phyloP scores from a whole-genome alignment of 2,329 filamentous ascomycete species.

The Juglanconis juglandina region DNA sequence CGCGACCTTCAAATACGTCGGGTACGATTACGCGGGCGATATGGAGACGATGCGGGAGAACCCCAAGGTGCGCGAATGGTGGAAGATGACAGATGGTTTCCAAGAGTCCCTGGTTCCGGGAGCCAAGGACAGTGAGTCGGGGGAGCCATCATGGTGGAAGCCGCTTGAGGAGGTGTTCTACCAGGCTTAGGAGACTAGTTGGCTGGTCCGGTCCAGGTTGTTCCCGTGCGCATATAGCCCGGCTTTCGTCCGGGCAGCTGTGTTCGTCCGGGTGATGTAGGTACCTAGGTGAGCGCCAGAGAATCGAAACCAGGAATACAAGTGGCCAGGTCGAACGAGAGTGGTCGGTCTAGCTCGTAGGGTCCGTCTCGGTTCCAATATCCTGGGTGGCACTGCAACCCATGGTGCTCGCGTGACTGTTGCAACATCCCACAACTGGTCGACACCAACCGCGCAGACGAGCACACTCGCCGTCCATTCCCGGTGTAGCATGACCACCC shows the following conservation, averaged over 20 bases:
- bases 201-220: not conserved
- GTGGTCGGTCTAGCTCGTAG: not conserved
- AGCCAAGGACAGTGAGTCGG: slow-evolving; percentile 55
- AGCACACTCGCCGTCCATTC: not conserved
- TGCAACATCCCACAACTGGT: not conserved
- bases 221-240: not conserved
- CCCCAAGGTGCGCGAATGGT: slow-evolving; percentile 72
- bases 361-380: not conserved
- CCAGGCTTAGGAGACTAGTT: slow-evolving; percentile 34
- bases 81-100: slow-evolving; percentile 74
- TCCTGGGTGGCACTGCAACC: not conserved
- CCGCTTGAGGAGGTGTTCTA: slow-evolving; percentile 68
- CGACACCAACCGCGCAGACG: not conserved
- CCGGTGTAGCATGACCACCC: not conserved
- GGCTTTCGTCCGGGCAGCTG: not conserved
- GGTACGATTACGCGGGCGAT: slow-evolving; percentile 67
- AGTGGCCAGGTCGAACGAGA: not conserved
- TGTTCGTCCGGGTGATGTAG: not conserved
- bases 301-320: not conserved
- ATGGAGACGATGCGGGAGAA: slow-evolving; percentile 75
- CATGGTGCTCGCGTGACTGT: not conserved
- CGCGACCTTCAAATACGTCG: slow-evolving; percentile 75
- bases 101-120: slow-evolving; percentile 64
- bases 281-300: not conserved
- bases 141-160: slow-evolving; percentile 66